Evolutionary conservation across 257 asterid species (phyloP), one percentile per base, ranked within the genome.

Genomic region (Ocimum tenuiflorum): DNA sequence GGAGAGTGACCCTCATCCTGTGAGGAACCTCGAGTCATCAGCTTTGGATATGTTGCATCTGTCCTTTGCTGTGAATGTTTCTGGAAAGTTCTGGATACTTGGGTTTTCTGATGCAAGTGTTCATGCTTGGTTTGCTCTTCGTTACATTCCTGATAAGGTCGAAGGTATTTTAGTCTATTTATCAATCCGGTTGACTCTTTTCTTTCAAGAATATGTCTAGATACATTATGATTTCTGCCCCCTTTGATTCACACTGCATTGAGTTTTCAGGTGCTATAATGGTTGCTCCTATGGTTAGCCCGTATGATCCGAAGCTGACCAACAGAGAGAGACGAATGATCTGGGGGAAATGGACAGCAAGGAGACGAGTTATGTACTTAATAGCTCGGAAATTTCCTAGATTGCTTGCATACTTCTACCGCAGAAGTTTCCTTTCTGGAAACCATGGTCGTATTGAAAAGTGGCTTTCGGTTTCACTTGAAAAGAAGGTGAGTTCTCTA

Each of bases 51-150:
- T 94, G 70, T 69, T 90, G 35, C 90, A 94, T 79, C 78, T 94
- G 65, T 85, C 99, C 3, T 86, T 82, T 78, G 82, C 95, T 56
- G 79, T 86, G 78, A 85, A 83, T 75, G 59, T 94, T 45, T 81
- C 89, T 1, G 95, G 78, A 62, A 94, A 94, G 47, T 88, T 94
- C 75, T 94, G 99, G 99, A 86, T 90, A 55, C 70, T 90, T 61
- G 97, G 89, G 38, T 83, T 73, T 67, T 82, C 97, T 20, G 81
- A 72, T 61, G 99, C 91, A 73, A 81, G 91, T 79, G 79, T 80
- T 74, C 97, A 94, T 74, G 85, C 90, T 60, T 94, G 96, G 96
- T 94, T 94, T 69, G 91, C 97, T 47, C 96, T 94, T 69, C 83
- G 83, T 17, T 90, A 84, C 81, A 94, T 94, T 77, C 99, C 99